Conservation (phyloP, 306 rosid species). For the Glycine soja region DNA sequence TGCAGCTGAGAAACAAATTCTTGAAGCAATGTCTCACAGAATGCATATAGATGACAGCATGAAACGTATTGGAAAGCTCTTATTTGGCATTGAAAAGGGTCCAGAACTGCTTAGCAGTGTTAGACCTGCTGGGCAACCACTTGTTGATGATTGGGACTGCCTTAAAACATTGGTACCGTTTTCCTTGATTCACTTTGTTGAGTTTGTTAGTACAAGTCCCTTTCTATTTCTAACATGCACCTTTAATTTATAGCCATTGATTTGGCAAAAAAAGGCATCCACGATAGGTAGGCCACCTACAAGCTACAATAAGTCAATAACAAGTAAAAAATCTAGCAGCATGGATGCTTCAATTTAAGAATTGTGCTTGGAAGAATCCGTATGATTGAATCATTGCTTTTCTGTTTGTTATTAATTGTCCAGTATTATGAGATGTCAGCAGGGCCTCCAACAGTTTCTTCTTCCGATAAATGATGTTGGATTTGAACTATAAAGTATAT, state of each 20-base stretch:
- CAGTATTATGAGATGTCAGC: conserved; percentile 10
- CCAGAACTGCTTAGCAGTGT: conserved; percentile 65
- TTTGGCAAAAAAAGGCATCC: neutral
- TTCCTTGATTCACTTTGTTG: conserved; percentile 24
- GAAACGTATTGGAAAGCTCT: conserved; percentile 80
- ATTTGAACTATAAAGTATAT: neutral
- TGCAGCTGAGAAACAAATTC: conserved; percentile 77
- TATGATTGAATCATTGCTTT: conserved; percentile 24
- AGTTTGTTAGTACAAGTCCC: conserved; percentile 22
- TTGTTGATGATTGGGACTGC: conserved; percentile 92
- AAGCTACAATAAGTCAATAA: neutral
- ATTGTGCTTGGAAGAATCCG: neutral
- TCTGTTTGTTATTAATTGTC: conserved; percentile 19
- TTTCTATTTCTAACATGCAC: neutral
- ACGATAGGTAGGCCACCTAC: neutral
- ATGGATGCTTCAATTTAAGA: neutral
- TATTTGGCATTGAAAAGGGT: conserved; percentile 85
- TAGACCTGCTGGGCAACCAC: conserved; percentile 77
- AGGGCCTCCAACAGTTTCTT: conserved; percentile 9
- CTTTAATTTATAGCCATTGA: neutral
- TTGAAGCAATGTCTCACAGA: conserved; percentile 95
- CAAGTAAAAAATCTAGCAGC: conserved; percentile 7
- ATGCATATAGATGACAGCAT: conserved; percentile 82
- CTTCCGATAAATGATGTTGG: conserved; percentile 8
- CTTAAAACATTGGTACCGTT: conserved; percentile 73